Conservation (phyloP, 805 yeast species). For the Cyberlindnera misumaiensis region DNA sequence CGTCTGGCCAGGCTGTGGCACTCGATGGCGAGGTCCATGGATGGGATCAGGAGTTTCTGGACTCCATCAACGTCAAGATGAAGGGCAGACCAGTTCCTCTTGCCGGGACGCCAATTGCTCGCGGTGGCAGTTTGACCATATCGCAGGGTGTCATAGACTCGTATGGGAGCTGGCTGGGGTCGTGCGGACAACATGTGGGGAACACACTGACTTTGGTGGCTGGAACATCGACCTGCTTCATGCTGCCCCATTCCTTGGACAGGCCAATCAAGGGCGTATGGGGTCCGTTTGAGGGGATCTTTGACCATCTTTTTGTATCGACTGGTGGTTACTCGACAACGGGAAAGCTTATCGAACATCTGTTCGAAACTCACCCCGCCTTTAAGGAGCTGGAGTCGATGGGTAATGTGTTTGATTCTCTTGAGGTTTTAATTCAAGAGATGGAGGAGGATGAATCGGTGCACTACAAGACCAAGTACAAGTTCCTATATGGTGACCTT, state of each 20-base stretch:
- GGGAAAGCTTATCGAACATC: constrained; percentile 43
- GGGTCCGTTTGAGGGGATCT: constrained; percentile 49
- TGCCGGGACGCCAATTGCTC: constrained; percentile 28
- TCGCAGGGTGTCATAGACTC: constrained; percentile 54
- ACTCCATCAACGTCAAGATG: no score
- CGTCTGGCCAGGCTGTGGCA: constrained; percentile 31
- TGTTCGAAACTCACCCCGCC: constrained; percentile 38
- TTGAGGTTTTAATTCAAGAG: constrained; percentile 18
- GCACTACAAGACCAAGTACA: constrained; percentile 28
- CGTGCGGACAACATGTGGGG: constrained; percentile 22
- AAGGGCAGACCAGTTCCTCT: no score
- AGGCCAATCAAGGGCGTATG: constrained; percentile 40
- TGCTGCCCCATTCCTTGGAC: constrained; percentile 24
- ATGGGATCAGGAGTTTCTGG: no score
- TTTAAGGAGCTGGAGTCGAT: constrained; percentile 7
- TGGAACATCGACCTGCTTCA: constrained; percentile 56
- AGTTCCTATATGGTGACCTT: constrained; percentile 47
- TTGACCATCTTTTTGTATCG: constrained; percentile 29
- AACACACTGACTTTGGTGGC: constrained; percentile 44
- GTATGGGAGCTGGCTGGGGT: constrained; percentile 47
- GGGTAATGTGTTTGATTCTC: constrained; percentile 14
- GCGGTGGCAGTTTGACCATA: constrained; percentile 11
- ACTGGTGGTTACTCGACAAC: constrained; percentile 57
- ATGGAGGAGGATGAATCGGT: constrained; percentile 17
- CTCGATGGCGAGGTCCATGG: constrained; percentile 48